Conservation (phyloP, 2,329 filamentous ascomycete species). For the Dryadomyces quercivorus region DNA sequence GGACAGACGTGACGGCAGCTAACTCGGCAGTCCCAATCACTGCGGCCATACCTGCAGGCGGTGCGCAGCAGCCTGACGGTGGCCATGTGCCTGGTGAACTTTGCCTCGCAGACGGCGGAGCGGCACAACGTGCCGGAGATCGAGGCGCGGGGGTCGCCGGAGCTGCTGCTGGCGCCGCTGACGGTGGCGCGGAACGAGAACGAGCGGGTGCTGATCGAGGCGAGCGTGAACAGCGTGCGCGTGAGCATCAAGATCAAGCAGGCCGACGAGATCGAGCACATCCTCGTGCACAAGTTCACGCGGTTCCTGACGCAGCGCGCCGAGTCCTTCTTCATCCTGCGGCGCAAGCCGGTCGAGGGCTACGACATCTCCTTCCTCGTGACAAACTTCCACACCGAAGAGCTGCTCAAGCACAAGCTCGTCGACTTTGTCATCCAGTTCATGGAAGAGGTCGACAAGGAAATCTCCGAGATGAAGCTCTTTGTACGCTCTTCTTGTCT, state of each 20-base stretch:
- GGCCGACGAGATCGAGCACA: constrained; percentile 96
- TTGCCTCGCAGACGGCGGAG: constrained; percentile 92
- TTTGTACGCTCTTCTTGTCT: constrained; percentile 53
- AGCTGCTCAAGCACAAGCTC: constrained; percentile 97
- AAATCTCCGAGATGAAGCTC: constrained; percentile 99
- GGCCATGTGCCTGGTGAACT: constrained; percentile 88
- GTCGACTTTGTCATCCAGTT: constrained; percentile 99
- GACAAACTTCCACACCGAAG: constrained; percentile 96
- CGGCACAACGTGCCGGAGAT: constrained; percentile 97
- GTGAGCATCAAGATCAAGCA: constrained; percentile 99
- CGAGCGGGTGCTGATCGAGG: constrained; percentile 91
- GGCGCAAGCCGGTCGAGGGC: constrained; percentile 93
- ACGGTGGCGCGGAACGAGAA: constrained; percentile 92
- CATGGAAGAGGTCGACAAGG: constrained; percentile 99
- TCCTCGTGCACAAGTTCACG: constrained; percentile 96
- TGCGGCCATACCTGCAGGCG: constrained; percentile 91
- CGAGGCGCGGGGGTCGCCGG: constrained; percentile 83
- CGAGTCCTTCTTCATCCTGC: constrained; percentile 91
- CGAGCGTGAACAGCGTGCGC: constrained; percentile 90
- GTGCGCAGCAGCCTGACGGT: constrained; percentile 90
- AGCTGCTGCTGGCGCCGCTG: constrained; percentile 84
- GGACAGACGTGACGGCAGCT: not conserved
- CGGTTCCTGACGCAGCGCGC: constrained; percentile 92
- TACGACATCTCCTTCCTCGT: constrained; percentile 99
- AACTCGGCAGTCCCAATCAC: constrained; percentile 67